Conservation (phyloP, 108 stramenopile genomes). For the Chaetoceros muelleri region DNA sequence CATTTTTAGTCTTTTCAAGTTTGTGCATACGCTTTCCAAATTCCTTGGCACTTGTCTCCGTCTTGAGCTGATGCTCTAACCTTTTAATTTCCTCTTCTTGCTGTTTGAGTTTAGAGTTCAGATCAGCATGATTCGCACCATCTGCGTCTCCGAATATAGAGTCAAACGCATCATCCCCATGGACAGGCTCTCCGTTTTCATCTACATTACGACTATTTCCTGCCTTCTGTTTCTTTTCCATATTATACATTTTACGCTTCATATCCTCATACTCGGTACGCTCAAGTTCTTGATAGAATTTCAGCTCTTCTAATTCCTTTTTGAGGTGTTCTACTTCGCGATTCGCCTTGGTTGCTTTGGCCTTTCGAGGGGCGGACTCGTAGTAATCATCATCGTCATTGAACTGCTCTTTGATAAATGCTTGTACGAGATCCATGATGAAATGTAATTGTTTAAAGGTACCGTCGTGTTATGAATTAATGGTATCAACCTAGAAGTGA, state of each 20-base stretch:
- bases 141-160: background rate
- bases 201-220: constrained; percentile 17
- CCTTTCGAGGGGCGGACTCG: background rate
- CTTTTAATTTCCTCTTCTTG: background rate
- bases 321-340: background rate
- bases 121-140: background rate
- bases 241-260: background rate
- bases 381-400: background rate
- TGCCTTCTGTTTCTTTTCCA: background rate
- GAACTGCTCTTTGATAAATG: background rate
- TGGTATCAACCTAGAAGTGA: no score
- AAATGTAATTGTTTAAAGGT: background rate
- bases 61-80: background rate
- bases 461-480: no score
- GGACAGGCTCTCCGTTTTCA: constrained; percentile 37
- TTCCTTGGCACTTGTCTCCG: background rate
- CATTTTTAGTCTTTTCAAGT: background rate
- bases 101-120: background rate
- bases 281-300: background rate
- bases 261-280: background rate
- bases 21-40: background rate
- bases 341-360: background rate
- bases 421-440: background rate
- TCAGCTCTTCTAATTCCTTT: background rate
- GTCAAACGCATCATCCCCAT: background rate